Base-by-base conservation (phyloP, 2,329 filamentous ascomycete species). In the Penicillium digitatum region DNA sequence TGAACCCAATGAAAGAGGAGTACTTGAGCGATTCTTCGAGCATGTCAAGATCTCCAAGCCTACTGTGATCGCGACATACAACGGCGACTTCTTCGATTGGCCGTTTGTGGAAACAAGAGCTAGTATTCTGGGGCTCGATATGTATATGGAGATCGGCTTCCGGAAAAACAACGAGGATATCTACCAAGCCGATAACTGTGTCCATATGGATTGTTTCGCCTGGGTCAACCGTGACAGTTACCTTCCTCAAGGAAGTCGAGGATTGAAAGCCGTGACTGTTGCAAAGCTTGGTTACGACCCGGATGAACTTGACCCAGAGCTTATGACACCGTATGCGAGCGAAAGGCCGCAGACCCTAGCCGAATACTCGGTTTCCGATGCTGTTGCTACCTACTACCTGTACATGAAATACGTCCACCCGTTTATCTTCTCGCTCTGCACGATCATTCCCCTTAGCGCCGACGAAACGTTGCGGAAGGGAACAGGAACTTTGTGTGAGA, bases 371-470 rank as follows among this genome's bases (percentile, higher is more conserved):
- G 94, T 99, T 42, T 99, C 95, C 67, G 95, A 99, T 80, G 95
- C 95, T 10, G 94, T 99, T 48, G 94, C 94, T 22, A 99, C 94
- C 0, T 99, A 99, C 72, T 99, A 99, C 70, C 79, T 99, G 59
- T 99, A 99, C 81, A 99, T 99, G 95, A 99, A 99, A 87, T 99
- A 99, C 73, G 90, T 99, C n/a, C 94, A 99, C 72, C 94, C 94
- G 3, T 99, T 99, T 78, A 94, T 99, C 72, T 99, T 99, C 81
- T 97, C 95, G 1, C 79, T 99, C 0, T 99, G 94, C 75, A 99
- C 92, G 1, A 96, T 99, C 76, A 81, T 99, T 71, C 94, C 94
- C 0, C 81, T 99, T 1, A 90, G 90, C 42, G 90, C 92, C 32
- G 93, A 99, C 67, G 94, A 97, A 69, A 90, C 92, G 1, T 74